Evolutionary conservation across 2,329 filamentous ascomycete species (phyloP), one percentile per base, ranked within the genome.

Genomic region (Lachnellula cervina): DNA sequence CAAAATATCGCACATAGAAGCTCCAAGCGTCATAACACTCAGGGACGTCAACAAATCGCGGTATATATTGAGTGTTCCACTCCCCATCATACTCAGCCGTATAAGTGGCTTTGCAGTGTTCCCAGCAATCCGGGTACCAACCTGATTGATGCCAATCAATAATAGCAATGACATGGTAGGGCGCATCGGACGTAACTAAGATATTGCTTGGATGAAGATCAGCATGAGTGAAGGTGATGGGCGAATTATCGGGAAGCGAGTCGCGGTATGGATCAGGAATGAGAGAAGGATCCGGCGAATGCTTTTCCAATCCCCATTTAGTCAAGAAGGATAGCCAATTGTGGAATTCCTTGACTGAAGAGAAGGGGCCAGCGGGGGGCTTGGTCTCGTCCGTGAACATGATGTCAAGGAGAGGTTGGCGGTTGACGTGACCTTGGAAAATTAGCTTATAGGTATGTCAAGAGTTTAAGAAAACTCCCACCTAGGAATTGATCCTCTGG

Each of bases 111-210:
- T 70, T 71, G 53, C 68, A 70, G 32, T 61, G 65, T 53, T 72
- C 69, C 71, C 69, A 72, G 54, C 71, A 71, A 7, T 60, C 61
- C 1, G 69, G 69, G 58, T 69, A 69, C 68, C 69, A 72, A 4
- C 70, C 71, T 5, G 70, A 65, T 59, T 71, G 66, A 52, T 64
- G 58, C 70, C 70, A 73, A 59, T 72, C 70, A 73, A 59, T 72
- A 69, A 28, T 9, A 8, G 28, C 28, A 28, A 28, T 28, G 7
- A 71, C 56, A 25, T 58, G 62, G 45, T 56, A 52, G 14, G 62
- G 61, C 28, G 55, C 58, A 4, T 23, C 21, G 55, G 50, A 28
- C 9, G 68, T 65, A 13, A 72, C 49, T 21, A 73, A 62, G 44
- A 72, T 71, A 55, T 71, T 72, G 34, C 58, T 63, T 56, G 57